A percentile compares a stretch with the other conserved stretches of the same genome.
Conservation (phyloP, 495 filamentous ascomycete genomes). For the Lasiosphaeris hirsuta region DNA sequence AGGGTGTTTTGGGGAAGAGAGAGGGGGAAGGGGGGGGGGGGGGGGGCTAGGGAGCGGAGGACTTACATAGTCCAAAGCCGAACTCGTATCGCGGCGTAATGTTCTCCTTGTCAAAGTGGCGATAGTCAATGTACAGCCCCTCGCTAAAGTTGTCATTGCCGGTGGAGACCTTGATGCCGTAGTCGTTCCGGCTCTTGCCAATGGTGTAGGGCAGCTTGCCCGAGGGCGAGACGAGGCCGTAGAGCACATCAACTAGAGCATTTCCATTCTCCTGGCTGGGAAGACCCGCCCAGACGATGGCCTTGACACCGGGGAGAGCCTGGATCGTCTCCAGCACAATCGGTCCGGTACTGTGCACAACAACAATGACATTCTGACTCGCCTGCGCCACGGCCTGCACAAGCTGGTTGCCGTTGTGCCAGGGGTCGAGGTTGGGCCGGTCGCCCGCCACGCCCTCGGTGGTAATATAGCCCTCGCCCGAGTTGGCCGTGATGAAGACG, state of each 20-base stretch:
- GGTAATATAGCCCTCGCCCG: conserved; percentile 64
- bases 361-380: conserved; percentile 72
- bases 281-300: conserved; percentile 81
- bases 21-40: too few relatives aligned
- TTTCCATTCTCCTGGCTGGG: conserved; percentile 91
- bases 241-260: conserved; percentile 78
- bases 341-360: conserved; percentile 90
- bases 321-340: conserved; percentile 82
- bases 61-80: conserved; percentile 60
- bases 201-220: conserved; percentile 91
- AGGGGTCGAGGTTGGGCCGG: conserved; percentile 62
- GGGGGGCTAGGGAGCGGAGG: too few relatives aligned
- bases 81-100: conserved; percentile 63
- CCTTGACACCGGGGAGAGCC: conserved; percentile 70
- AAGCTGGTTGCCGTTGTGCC: conserved; percentile 73
- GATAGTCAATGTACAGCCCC: conserved; percentile 80
- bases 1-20: too few relatives aligned
- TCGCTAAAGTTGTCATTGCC: conserved; percentile 67
- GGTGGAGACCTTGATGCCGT: conserved; percentile 60
- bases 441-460: conserved; percentile 60
- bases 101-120: conserved; percentile 68
- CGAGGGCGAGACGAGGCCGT: conserved; percentile 77
- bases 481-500: conserved; percentile 65
- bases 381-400: conserved; percentile 60
- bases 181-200: conserved; percentile 73